Base-by-base conservation (phyloP, 345 rosid genomes). In the Rhizophora mangle region DNA sequence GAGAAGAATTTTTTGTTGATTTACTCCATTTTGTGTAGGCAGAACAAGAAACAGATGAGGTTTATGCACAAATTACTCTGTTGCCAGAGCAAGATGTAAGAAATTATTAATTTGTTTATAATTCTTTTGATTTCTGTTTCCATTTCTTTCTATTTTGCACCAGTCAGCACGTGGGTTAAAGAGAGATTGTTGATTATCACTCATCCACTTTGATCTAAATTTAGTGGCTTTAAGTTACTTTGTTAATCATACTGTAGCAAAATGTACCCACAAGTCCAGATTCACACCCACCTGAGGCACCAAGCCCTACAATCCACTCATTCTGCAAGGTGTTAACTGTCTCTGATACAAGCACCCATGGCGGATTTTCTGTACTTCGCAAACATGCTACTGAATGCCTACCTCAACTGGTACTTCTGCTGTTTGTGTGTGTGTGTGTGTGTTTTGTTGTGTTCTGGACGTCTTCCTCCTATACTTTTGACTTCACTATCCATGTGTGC, bases 301-400 rank as follows among this genome's bases (percentile, higher is more conserved):
- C 84, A 57, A 83, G 79, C 63, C 85, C 91, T 15, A 73, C 83
- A 22, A 83, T 91, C 72, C 85, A 86, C 80, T 86, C 93, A 6
- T 94, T 94, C 79, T 81, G 88, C 82, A 94, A 94, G 81, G 92
- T 89, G 65, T 82, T 94, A 65, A 94, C 98, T 0, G 98, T 96
- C 1, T 94, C 98, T 15, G 98, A 94, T 71, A 94, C 98, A 26
- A 94, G 98, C 83, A 94, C 98, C 58, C 98, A 94, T 46, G 98
- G 98, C 4, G 98, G 98, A 7, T 91, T 94, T 79, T 94, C 97
- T 69, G 93, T 94, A 74, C 85, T 94, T 20, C 83, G 96, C 68
- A 91, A 87, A 64, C 98, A 94, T 72, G 98, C 98, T 1, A 87
- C 87, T 0, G 97, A 94, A 69, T 94, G 98, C 78, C 94, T 94